Conservation (phyloP, 2,329 filamentous ascomycete species). For the Aspergillus quadrilineatus region DNA sequence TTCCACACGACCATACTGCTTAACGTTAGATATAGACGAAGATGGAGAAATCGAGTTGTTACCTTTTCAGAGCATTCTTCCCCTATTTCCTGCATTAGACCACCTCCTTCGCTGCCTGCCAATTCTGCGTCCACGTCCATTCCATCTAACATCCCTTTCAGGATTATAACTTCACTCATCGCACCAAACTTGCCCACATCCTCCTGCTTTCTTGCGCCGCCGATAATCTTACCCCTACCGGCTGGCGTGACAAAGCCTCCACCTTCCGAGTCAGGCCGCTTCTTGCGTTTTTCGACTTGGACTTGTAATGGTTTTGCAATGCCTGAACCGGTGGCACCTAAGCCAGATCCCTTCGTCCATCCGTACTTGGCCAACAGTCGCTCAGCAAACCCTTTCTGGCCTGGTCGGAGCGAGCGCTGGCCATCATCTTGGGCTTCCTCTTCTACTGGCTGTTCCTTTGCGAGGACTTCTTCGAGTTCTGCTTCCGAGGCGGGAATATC, state of each 20-base stretch:
- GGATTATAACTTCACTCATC: constrained; percentile 79
- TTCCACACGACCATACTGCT: constrained; percentile 79
- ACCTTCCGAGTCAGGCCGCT: constrained; percentile 73
- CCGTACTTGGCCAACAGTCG: constrained; percentile 92
- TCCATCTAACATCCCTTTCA: constrained; percentile 81
- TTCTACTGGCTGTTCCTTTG: constrained; percentile 38
- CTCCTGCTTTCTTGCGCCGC: constrained; percentile 61
- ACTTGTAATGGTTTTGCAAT: constrained; percentile 82
- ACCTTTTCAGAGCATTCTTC: constrained; percentile 85
- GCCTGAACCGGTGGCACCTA: constrained; percentile 78
- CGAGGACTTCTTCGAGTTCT: constrained; percentile 50
- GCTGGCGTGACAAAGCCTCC: constrained; percentile 72
- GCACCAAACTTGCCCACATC: constrained; percentile 62
- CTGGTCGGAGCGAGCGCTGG: constrained; percentile 65
- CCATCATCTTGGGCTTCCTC: constrained; percentile 37
- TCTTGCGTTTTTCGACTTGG: constrained; percentile 82
- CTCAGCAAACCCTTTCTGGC: constrained; percentile 80
- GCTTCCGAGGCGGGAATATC: constrained; percentile 55
- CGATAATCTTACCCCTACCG: constrained; percentile 75
- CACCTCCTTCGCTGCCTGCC: constrained; percentile 57
- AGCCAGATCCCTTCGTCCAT: constrained; percentile 82
- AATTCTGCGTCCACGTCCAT: constrained; percentile 81
- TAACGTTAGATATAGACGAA: constrained; percentile 6
- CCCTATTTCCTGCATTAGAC: constrained; percentile 88
- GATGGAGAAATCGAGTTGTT: constrained; percentile 14